Evolutionary conservation across 2,329 filamentous ascomycete species (phyloP).

Genomic region (Alternaria metachromatica): DNA sequence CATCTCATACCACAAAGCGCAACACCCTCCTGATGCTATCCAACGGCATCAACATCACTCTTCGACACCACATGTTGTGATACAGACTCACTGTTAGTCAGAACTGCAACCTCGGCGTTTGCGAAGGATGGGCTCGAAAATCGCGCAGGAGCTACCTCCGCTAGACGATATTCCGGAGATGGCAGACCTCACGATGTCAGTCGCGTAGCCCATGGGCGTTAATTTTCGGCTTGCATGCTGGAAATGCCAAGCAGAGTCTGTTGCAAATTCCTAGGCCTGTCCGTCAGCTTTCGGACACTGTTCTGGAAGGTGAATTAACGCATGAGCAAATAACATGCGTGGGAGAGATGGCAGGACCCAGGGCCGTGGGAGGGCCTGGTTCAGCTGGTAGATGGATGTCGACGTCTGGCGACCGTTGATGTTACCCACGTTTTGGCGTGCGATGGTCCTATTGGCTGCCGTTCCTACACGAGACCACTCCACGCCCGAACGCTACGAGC

Average conservation of each 20-base stretch:
- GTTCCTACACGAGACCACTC: neutral
- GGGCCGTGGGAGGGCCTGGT: neutral
- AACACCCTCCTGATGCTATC: neutral
- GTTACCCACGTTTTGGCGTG: neutral
- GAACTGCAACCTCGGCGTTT: neutral
- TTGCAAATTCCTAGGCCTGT: neutral
- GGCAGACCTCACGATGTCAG: neutral
- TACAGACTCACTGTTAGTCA: neutral
- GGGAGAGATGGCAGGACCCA: neutral
- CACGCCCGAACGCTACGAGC: neutral
- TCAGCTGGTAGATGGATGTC: neutral
- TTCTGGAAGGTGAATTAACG: constrained; percentile 1
- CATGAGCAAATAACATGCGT: neutral
- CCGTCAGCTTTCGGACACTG: neutral
- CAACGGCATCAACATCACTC: neutral
- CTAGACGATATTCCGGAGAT: neutral
- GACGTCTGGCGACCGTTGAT: neutral
- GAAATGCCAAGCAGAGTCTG: neutral
- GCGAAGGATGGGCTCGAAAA: neutral
- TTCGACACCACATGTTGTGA: neutral
- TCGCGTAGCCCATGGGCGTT: neutral
- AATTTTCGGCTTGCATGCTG: neutral
- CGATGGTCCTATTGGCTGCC: neutral
- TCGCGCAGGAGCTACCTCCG: neutral
- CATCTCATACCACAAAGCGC: neutral